These are phyloP conservation scores for Plasmodium relictum DNA, from an alignment of 169 alveolate species.

Conservation along the genomic window DNA sequence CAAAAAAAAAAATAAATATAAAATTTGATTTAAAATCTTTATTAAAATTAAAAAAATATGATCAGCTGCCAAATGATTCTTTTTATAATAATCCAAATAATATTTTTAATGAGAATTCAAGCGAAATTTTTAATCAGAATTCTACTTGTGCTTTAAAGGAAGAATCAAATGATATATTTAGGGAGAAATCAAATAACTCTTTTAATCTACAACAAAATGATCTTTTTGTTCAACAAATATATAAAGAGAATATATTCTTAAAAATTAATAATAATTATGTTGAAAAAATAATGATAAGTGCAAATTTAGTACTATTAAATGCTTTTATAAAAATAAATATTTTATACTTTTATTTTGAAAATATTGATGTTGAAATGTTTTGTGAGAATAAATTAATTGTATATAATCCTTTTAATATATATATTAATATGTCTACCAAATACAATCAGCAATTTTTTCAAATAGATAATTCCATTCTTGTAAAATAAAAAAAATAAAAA, in stretches of 20 bases:
- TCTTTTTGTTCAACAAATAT: conserved; percentile 17
- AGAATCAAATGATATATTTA: not conserved
- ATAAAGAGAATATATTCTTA: conserved; percentile 23
- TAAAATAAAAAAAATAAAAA: conserved; percentile 6
- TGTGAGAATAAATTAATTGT: conserved; percentile 22
- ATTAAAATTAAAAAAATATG: too few relatives aligned
- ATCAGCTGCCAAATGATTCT: too few relatives aligned
- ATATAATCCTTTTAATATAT: conserved; percentile 46
- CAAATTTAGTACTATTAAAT: conserved; percentile 20
- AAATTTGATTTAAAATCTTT: not conserved
- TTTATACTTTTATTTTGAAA: conserved; percentile 23
- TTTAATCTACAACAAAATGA: not conserved
- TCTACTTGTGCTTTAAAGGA: not conserved
- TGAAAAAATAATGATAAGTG: conserved; percentile 17
- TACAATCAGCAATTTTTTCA: conserved; percentile 2
- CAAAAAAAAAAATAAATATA: not conserved
- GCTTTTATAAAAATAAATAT: not conserved
- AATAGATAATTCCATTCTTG: conserved; percentile 3
- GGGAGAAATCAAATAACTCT: not conserved
- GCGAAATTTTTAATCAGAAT: not conserved
- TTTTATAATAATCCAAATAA: not conserved
- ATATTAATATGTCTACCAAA: not conserved
- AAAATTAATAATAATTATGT: conserved; percentile 4
- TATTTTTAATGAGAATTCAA: not conserved
- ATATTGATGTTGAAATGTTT: conserved; percentile 24